Base-by-base conservation (phyloP, 2,329 filamentous ascomycete genomes). In the Plectosphaerella cucumerina region DNA sequence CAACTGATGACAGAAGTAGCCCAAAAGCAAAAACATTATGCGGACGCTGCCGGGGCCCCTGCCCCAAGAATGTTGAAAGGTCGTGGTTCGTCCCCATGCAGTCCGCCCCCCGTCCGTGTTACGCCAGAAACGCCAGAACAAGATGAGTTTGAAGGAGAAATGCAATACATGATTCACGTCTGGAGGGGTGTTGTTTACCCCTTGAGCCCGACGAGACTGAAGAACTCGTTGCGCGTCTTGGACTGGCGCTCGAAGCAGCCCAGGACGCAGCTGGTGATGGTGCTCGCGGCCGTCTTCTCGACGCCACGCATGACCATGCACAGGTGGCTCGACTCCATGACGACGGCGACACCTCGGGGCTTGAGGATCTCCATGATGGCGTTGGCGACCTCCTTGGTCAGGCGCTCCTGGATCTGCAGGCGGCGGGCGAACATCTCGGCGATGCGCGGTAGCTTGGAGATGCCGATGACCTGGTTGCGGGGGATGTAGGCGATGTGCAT, bases 271-370 rank as follows among this genome's bases (percentile, higher is more conserved):
- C 91, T 97, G 17, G 94, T 99, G 35, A 95, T 94, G 6, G 94
- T 97, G 17, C 82, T 87, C 47, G 89, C 86, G 39, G 80, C 82
- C 0, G 90, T 91, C 77, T 99, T 97, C 67, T 97, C 84, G 10
- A 99, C 93, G n/a, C 94, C 94, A 44, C 94, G 84, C 92, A 97
- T 97, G 15, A 96, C 91, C 93, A 97, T 99, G 76, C 94, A 99
- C 44, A 97, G 76, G 72, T 99, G 94, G 63, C 85, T 92, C 14
- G 90, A 95, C 65, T 99, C 94, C 87, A 99, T 96, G 53, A 99
- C 93, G 3, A 99, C 94, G 18, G 90, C 93, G 2, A 99, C 93
- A 44, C 94, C 94, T 65, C 95, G 90, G 2, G 94, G 94, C 67
- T 95, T 88, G 45, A 99, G 78, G 12, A 97, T 86, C 64, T 97